These are phyloP conservation scores for Neofusicoccum umdonicola DNA, from an alignment of 2,329 filamentous ascomycete genomes.

Conservation along the genomic window DNA sequence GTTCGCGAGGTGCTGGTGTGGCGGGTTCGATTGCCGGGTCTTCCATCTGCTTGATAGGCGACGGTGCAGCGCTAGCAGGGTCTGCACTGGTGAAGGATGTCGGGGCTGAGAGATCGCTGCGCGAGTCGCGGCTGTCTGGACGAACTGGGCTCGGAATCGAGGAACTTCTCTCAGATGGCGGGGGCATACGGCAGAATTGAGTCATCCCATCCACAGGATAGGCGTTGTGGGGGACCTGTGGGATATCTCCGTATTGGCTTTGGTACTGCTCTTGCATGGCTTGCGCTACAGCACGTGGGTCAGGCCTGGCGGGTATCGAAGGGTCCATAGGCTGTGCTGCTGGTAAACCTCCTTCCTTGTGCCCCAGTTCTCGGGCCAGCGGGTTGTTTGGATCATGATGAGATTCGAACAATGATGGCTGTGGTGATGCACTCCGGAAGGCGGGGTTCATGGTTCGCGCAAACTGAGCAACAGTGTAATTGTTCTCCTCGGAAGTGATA, in stretches of 20 bases:
- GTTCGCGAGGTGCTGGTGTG: slow-evolving; percentile 59
- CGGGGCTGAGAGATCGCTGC: slow-evolving; percentile 86
- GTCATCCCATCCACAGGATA: slow-evolving; percentile 97
- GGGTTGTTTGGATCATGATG: slow-evolving; percentile 82
- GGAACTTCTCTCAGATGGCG: slow-evolving; percentile 68
- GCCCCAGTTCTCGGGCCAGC: slow-evolving; percentile 67
- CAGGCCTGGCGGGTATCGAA: slow-evolving; percentile 22
- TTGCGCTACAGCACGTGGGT: slow-evolving; percentile 33
- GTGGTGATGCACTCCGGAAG: slow-evolving; percentile 92
- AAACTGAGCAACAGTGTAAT: slow-evolving; percentile 94
- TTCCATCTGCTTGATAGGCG: slow-evolving; percentile 64
- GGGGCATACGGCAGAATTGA: slow-evolving; percentile 83
- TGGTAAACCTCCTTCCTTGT: slow-evolving; percentile 31
- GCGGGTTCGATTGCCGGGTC: slow-evolving; percentile 30
- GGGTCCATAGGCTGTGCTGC: background rate
- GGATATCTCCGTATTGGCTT: slow-evolving; percentile 62
- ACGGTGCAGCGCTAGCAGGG: slow-evolving; percentile 68
- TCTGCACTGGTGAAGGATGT: slow-evolving; percentile 88
- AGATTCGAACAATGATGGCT: slow-evolving; percentile 88
- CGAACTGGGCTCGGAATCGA: slow-evolving; percentile 63
- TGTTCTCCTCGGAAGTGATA: slow-evolving; percentile 79
- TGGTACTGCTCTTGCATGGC: slow-evolving; percentile 39
- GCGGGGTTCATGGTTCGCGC: slow-evolving; percentile 92
- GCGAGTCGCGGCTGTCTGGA: slow-evolving; percentile 80
- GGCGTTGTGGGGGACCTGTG: slow-evolving; percentile 80